Evolutionary conservation across 1,139 yeast genomes (phyloP).

Genomic region (Insectozyma bohioensis): DNA sequence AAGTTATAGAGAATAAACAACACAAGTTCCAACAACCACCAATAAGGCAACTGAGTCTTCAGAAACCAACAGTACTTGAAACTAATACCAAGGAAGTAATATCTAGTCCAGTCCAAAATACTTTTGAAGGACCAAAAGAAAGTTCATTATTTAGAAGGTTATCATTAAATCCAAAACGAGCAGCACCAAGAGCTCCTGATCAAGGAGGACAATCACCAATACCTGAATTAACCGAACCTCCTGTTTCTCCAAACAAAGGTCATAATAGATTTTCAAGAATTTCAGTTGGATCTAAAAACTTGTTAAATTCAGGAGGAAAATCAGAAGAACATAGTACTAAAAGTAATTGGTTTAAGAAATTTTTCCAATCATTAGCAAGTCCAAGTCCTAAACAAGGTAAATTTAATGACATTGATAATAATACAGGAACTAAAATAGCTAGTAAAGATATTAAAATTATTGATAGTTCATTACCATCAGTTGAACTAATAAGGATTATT

Average conservation of each 20-base stretch:
- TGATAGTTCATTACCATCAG: slow-evolving; percentile 32
- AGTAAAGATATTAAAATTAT: slow-evolving; percentile 28
- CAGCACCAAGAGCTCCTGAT: slow-evolving; percentile 46
- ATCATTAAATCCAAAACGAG: slow-evolving; percentile 44
- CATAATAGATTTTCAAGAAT: slow-evolving; percentile 28
- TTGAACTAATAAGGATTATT: slow-evolving; percentile 34
- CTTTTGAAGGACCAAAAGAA: slow-evolving; percentile 8
- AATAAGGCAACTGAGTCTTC: too few relatives aligned
- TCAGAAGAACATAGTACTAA: slow-evolving; percentile 13
- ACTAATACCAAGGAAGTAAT: slow-evolving; percentile 10
- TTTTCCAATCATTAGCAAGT: slow-evolving; percentile 27
- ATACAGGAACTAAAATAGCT: slow-evolving; percentile 16
- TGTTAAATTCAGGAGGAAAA: slow-evolving; percentile 8
- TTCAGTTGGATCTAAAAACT: slow-evolving; percentile 17
- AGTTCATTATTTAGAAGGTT: slow-evolving; percentile 26
- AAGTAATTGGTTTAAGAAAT: slow-evolving; percentile 40
- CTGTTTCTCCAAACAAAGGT: slow-evolving; percentile 15
- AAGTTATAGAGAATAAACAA: slow-evolving; percentile 3
- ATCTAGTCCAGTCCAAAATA: slow-evolving; percentile 48
- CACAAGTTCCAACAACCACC: slow-evolving; percentile 6
- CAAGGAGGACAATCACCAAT: slow-evolving; percentile 2
- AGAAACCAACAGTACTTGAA: too few relatives aligned
- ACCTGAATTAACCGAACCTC: slow-evolving; percentile 4
- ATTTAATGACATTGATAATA: too few relatives aligned
- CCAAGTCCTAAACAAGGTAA: slow-evolving; percentile 10